phyloP scores from a whole-genome alignment of 2,329 filamentous ascomycete species.

The Fusarium stilboides region DNA sequence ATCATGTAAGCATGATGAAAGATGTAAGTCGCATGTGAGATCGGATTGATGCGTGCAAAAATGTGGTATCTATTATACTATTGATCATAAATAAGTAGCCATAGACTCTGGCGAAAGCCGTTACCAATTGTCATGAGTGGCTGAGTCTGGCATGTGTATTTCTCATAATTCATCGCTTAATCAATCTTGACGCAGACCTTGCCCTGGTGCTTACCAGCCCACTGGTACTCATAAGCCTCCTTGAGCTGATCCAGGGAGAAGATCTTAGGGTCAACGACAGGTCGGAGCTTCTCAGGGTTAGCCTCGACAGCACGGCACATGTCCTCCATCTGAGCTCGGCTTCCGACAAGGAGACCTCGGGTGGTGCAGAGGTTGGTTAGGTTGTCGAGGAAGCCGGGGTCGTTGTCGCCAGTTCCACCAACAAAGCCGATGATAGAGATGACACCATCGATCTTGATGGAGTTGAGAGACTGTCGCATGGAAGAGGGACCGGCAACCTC shows the following conservation, averaged over 20 bases:
- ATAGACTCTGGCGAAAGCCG: neutral
- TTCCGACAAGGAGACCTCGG: slow-evolving; percentile 64
- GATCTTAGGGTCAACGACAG: slow-evolving; percentile 62
- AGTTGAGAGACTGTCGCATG: slow-evolving; percentile 61
- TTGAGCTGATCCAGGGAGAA: slow-evolving; percentile 63
- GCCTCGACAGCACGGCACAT: slow-evolving; percentile 66
- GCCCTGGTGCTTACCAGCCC: slow-evolving; percentile 57
- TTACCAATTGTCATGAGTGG: neutral
- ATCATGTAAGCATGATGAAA: too few relatives aligned
- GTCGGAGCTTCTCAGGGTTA: slow-evolving; percentile 59
- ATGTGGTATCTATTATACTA: slow-evolving; percentile 34
- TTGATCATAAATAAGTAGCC: slow-evolving; percentile 7
- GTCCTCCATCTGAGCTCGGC: slow-evolving; percentile 64
- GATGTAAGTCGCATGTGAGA: neutral
- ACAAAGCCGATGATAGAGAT: slow-evolving; percentile 60
- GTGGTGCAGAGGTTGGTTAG: slow-evolving; percentile 57
- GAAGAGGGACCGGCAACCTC: slow-evolving; percentile 64
- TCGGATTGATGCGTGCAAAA: neutral
- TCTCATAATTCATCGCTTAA: slow-evolving; percentile 32
- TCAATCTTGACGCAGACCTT: slow-evolving; percentile 57
- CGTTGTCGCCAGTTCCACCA: slow-evolving; percentile 46
- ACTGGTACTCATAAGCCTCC: slow-evolving; percentile 61
- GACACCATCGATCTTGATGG: slow-evolving; percentile 63
- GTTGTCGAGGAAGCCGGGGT: slow-evolving; percentile 55
- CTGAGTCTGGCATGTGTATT: neutral